These are phyloP conservation scores for Lactarius evosmus DNA, from an alignment of 768 basidiomycete species.

Conservation along the genomic window DNA sequence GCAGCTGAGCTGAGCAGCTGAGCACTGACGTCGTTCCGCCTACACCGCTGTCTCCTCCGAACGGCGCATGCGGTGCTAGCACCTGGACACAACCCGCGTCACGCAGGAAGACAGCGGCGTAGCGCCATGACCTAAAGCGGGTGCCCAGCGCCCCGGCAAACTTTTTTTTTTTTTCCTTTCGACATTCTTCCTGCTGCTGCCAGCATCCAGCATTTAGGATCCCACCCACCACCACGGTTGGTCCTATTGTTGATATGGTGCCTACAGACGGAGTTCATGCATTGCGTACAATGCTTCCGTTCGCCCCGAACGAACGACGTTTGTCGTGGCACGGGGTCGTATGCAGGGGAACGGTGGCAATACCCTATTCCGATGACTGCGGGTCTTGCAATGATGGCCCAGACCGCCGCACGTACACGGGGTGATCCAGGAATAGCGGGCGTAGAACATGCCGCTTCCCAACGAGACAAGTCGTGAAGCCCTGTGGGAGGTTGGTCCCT, in stretches of 20 bases:
- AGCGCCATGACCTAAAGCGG: slow-evolving; percentile 5
- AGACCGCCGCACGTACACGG: background rate
- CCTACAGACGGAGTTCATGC: background rate
- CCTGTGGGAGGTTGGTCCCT: slow-evolving; percentile 6
- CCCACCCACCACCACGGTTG: no score
- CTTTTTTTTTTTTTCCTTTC: no score
- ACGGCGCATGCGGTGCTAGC: slow-evolving; percentile 6
- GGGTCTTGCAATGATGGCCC: slow-evolving; percentile 3
- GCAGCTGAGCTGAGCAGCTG: slow-evolving; percentile 18
- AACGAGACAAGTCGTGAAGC: background rate
- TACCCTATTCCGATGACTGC: background rate
- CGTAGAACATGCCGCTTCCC: background rate
- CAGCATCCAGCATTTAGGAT: background rate
- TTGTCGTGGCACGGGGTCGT: background rate
- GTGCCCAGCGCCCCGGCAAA: background rate
- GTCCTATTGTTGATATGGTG: background rate
- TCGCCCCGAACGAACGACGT: background rate
- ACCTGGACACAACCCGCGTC: slow-evolving; percentile 16
- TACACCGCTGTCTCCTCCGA: background rate
- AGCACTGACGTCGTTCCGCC: slow-evolving; percentile 12
- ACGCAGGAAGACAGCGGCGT: background rate
- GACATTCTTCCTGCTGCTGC: background rate
- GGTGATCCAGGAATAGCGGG: slow-evolving; percentile 5
- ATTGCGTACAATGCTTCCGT: background rate
- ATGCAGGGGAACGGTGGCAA: background rate